Base-by-base conservation (phyloP, 305 asterid genomes). In the Ajuga reptans region DNA sequence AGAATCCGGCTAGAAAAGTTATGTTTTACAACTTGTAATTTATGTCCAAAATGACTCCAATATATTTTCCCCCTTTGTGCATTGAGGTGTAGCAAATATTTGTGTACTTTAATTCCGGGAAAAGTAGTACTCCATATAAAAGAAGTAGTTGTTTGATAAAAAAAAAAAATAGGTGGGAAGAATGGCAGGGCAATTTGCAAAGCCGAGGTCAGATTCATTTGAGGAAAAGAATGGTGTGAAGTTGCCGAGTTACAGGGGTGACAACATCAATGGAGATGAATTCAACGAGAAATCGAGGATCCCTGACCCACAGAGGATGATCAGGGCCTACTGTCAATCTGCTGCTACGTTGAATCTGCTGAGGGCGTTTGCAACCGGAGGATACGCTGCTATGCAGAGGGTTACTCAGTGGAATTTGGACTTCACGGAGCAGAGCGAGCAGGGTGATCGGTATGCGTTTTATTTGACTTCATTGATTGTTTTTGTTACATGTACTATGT, bases 181-280 rank as follows among this genome's bases (percentile, higher is more conserved):
- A 75, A 89, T 89, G 96, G 96, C 96, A 5, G 96, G 96, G 14
- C 96, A 89, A 72, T 87, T 89, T 76, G 96, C 96, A 1, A 89
- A 89, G 80, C 96, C 96, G n/a, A 86, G 96, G 70, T 87, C 96
- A 0, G 92, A 83, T 24, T 7, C 75, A 15, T 83, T 84, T 71
- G 96, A 90, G 85, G 96, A 86, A 73, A 84, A 80, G 79, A 54
- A 86, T 61, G 95, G 95, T 34, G 91, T 87, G 63, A 87, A 90
- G 82, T 78, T 87, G 78, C 95, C 95, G 0, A 87, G 93, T 77
- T 90, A 90, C 78, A 83, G 95, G 69, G 96, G 96, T 18, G 96
- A 90, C 77, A 90, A 87, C 65, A 75, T 90, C 12, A 90, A 90
- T n/a, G 95, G 96, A 24, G 96, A 87, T 68, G 82, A 80, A 14